Evolutionary conservation across 1,284 basidiomycete genomes (phyloP), one percentile per base, ranked within the genome.

Genomic region (Rhodotorula sp.): DNA sequence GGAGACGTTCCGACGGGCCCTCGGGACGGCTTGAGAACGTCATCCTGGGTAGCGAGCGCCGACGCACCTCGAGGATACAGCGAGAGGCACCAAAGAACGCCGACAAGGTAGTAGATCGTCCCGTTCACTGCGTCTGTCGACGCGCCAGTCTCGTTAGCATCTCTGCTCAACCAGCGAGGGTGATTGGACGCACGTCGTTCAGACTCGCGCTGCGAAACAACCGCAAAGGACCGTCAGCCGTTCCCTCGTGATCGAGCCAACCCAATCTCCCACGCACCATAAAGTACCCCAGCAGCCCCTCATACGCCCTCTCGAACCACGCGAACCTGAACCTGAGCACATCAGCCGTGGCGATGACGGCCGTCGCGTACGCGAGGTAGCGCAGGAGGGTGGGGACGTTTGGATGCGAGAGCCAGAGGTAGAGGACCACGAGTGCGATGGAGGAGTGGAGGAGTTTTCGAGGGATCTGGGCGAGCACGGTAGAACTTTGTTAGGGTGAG

Each of bases 61-160:
- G 36, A 36, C 78, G 75, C 22, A 78, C 77, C 77, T 62, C 89
- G 84, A 1, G 94, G 93, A 77, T 92, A 91, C 69, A 90, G 82
- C 1, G 86, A 82, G 29, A 99, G 85, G 44, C 89, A 90, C 77
- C 89, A 86, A 72, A 94, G 87, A 75, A 92, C 92, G 27, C 95
- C 95, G 39, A 95, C 81, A 62, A 98, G 88, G 80, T 98, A 99
- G 91, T 92, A 98, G 56, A 97, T 88, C 39, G 95, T 92, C 7
- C 95, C 95, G 57, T 82, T 82, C 59, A 81, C 78, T 53, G 60
- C 44, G 36, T 60, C 59, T 61, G 49, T 7, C 6, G 6, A 13
- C 11, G 39, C 2, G 15, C 8, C 2, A 15, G n/a, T 7, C 17
- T 17, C 48, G 22, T 22, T 22, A n/a, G 22, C 7, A 10, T 22